A percentile compares a stretch with the other conserved stretches of the same genome.
Conservation (phyloP, 768 basidiomycete genomes). For the Tylopilus rubrobrunneus region DNA sequence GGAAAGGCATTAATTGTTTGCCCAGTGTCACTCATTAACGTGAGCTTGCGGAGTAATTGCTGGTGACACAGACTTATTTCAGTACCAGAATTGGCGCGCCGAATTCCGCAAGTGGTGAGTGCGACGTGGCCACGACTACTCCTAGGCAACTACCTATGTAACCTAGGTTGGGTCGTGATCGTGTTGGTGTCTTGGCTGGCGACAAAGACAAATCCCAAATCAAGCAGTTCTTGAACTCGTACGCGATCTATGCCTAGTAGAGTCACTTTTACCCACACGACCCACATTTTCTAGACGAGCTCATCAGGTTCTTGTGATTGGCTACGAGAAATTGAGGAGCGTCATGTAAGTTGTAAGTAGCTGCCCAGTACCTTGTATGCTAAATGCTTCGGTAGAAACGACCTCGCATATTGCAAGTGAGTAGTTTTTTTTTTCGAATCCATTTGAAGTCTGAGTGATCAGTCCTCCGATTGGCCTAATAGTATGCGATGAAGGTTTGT, state of each 20-base stretch:
- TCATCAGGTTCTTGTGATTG: conserved; percentile 88
- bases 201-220: conserved; percentile 55
- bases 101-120: conserved; percentile 95
- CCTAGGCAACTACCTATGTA: background rate
- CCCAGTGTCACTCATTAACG: conserved; percentile 85
- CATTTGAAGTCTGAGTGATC: conserved; percentile 2
- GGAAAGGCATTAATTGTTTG: conserved; percentile 91
- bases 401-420: conserved; percentile 63
- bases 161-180: conserved; percentile 52
- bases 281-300: conserved; percentile 43
- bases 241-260: conserved; percentile 22
- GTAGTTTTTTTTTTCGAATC: conserved; percentile 16
- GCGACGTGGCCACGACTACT: background rate
- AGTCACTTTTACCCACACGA: background rate
- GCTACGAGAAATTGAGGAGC: conserved; percentile 86
- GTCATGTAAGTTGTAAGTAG: conserved; percentile 57
- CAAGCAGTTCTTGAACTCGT: conserved; percentile 75
- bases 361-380: background rate
- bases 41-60: conserved; percentile 33
- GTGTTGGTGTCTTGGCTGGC: conserved; percentile 55
- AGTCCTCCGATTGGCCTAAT: conserved; percentile 92
- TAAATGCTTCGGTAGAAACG: conserved; percentile 36
- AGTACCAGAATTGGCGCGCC: conserved; percentile 81
- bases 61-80: background rate
- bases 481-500: conserved; percentile 88